These are phyloP conservation scores for Adansonia grandidieri DNA, from an alignment of 441 rosid genomes.

Conservation along the genomic window DNA sequence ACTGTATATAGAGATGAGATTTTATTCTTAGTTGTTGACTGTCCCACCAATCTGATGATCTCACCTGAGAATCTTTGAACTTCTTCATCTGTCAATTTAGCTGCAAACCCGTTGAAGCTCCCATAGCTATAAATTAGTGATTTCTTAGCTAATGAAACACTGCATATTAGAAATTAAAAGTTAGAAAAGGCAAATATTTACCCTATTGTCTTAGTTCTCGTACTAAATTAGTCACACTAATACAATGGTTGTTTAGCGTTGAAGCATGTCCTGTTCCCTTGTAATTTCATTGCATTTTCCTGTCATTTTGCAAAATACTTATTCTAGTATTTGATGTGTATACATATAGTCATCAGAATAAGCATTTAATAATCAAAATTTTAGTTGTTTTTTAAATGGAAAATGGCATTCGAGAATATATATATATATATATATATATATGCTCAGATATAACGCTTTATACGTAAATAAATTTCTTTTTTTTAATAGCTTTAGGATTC, in stretches of 20 bases:
- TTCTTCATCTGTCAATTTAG: conserved; percentile 40
- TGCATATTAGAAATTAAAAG: conserved; percentile 22
- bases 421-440: neutral
- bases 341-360: too few species aligned
- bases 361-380: too few species aligned
- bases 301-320: neutral
- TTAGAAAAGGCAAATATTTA: neutral
- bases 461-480: neutral
- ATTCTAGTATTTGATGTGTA: neutral
- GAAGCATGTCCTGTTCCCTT: too few species aligned
- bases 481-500: neutral
- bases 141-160: conserved; percentile 40
- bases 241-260: too few species aligned
- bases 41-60: neutral
- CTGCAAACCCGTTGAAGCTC: conserved; percentile 49
- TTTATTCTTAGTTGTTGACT: neutral
- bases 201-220: neutral
- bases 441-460: neutral
- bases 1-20: neutral
- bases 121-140: conserved; percentile 45
- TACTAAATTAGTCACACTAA: neutral
- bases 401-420: neutral
- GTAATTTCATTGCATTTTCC: neutral
- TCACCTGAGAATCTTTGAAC: conserved; percentile 37
- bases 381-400: neutral